Evolutionary conservation across 805 yeast species (phyloP).

Genomic region (Monosporozyma yasuniensis): DNA sequence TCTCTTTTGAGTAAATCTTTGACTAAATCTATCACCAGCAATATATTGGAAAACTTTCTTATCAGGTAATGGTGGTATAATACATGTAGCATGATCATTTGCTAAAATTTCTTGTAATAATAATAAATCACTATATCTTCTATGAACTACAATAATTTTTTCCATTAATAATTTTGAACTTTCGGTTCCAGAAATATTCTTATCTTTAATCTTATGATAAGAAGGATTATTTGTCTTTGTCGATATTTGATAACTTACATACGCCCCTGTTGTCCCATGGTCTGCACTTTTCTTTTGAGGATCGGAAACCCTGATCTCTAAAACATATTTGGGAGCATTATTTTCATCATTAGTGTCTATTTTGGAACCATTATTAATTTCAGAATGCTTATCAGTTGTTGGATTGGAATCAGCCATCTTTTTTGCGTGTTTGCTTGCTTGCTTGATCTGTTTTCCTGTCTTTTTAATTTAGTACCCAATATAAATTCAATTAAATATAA

Average conservation of each 20-base stretch:
- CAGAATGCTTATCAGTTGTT: background rate
- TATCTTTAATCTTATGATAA: slow-evolving; percentile 15
- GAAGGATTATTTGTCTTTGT: slow-evolving; percentile 26
- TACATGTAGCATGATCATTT: slow-evolving; percentile 74
- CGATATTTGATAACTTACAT: slow-evolving; percentile 27
- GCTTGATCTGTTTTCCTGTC: background rate
- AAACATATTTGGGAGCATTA: background rate
- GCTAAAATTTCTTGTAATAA: slow-evolving; percentile 63
- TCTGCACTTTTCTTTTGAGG: slow-evolving; percentile 26
- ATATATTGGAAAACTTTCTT: slow-evolving; percentile 84
- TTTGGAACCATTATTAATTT: background rate
- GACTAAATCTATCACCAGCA: slow-evolving; percentile 85
- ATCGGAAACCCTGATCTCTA: slow-evolving; percentile 27
- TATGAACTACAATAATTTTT: slow-evolving; percentile 25
- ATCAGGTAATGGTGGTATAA: slow-evolving; percentile 91
- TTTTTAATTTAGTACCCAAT: no score
- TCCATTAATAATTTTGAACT: slow-evolving; percentile 3
- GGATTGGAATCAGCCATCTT: background rate
- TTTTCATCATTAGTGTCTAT: background rate
- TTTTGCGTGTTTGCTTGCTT: background rate
- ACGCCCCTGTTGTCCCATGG: slow-evolving; percentile 21
- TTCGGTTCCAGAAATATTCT: background rate
- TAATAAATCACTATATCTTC: slow-evolving; percentile 84
- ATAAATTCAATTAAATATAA: no score
- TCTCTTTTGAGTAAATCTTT: slow-evolving; percentile 75